phyloP scores from a whole-genome alignment of 495 filamentous ascomycete genomes.

The Aspergillus leporis region DNA sequence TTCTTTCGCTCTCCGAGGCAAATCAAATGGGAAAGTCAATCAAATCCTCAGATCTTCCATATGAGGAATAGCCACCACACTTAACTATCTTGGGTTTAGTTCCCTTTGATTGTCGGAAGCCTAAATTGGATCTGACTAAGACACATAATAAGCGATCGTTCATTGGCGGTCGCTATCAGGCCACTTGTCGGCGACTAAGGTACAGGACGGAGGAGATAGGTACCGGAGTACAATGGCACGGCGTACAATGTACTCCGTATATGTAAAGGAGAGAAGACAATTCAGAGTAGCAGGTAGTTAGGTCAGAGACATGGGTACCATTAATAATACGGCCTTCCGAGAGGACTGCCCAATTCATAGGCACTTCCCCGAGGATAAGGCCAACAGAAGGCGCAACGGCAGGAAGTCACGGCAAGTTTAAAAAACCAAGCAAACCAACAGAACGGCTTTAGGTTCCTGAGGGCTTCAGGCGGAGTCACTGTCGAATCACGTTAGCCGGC shows the following conservation, averaged over 20 bases:
- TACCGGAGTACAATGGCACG: neutral
- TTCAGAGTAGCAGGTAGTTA: too few species aligned
- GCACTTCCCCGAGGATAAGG: neutral
- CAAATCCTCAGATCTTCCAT: neutral
- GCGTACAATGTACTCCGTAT: neutral
- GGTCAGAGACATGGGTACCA: neutral
- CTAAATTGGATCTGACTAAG: conserved; percentile 2
- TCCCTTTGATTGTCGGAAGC: neutral
- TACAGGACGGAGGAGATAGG: neutral
- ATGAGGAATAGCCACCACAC: neutral
- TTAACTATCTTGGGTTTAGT: neutral
- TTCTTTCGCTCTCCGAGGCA: too few species aligned
- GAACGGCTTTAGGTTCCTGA: conserved; percentile 1
- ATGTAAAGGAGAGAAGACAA: neutral
- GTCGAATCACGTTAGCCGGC: conserved; percentile 5
- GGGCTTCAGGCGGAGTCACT: conserved; percentile 8
- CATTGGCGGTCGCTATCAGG: conserved; percentile 7
- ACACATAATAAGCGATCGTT: conserved; percentile 1
- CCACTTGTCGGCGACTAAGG: conserved; percentile 1
- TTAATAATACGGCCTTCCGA: neutral
- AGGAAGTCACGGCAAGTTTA: neutral
- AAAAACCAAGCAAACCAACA: neutral
- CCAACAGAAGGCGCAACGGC: neutral
- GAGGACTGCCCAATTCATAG: neutral
- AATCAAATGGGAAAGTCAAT: too few species aligned